Evolutionary conservation across 2,329 filamentous ascomycete genomes (phyloP).

Genomic region (Cladosporium colombiae): DNA sequence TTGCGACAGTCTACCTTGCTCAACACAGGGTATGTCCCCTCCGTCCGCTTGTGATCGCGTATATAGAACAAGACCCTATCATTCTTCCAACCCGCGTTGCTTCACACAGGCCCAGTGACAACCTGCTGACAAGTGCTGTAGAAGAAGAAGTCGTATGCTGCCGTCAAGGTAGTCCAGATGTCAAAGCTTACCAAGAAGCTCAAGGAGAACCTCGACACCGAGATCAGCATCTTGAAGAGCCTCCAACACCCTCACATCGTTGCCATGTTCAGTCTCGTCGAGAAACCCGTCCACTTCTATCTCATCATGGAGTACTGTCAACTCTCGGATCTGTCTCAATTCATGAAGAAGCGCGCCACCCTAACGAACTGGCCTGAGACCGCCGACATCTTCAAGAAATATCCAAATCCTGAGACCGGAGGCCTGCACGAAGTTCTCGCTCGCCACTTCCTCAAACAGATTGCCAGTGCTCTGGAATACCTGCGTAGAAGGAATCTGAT

Average conservation of each 20-base stretch:
- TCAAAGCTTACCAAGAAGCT: constrained; percentile 91
- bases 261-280: constrained; percentile 89
- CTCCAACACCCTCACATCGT: constrained; percentile 97
- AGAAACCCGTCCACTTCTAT: constrained; percentile 85
- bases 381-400: constrained; percentile 87
- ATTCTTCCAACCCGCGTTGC: not conserved
- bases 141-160: constrained; percentile 76
- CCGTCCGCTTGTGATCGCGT: not conserved
- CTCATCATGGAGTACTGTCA: constrained; percentile 99
- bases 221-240: constrained; percentile 92
- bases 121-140: constrained; percentile 27
- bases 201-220: constrained; percentile 90
- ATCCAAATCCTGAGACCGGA: constrained; percentile 77
- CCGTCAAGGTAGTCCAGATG: constrained; percentile 94
- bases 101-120: not conserved
- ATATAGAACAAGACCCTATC: not conserved
- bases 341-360: constrained; percentile 91
- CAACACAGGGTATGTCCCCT: constrained; percentile 36
- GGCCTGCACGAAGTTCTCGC: constrained; percentile 97
- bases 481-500: constrained; percentile 82
- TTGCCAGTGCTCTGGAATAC: constrained; percentile 88
- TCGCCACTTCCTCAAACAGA: constrained; percentile 93
- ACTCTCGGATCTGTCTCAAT: constrained; percentile 87
- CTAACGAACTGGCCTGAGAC: constrained; percentile 78
- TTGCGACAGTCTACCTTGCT: constrained; percentile 80